Percentiles rank a stretch among this genome's conserved stretches.
Evolutionary conservation across 1,284 basidiomycete species (phyloP).

Genomic region (Mycosarcoma mackinlayi): DNA sequence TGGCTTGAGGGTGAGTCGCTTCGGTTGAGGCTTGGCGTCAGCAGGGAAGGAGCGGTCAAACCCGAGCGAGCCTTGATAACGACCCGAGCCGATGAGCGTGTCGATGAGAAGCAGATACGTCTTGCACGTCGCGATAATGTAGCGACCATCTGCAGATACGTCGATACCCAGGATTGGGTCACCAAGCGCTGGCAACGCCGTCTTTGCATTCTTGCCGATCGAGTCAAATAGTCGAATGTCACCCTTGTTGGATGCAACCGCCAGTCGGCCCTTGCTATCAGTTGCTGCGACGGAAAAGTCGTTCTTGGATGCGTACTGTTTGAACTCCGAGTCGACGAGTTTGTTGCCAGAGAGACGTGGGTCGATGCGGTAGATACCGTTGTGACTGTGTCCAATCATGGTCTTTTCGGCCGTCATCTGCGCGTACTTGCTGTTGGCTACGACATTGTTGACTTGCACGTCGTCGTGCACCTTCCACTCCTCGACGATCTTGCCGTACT

Average conservation of each 20-base stretch:
- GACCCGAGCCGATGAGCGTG: conserved; percentile 90
- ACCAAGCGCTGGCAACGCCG: conserved; percentile 92
- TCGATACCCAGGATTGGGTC: conserved; percentile 96
- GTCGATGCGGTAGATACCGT: conserved; percentile 96
- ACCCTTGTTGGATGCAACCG: conserved; percentile 94
- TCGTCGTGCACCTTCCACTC: conserved; percentile 97
- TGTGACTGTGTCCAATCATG: conserved; percentile 89
- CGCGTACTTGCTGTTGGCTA: conserved; percentile 93
- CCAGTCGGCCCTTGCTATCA: conserved; percentile 85
- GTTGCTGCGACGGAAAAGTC: conserved; percentile 94
- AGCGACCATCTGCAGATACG: conserved; percentile 91
- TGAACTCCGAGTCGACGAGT: conserved; percentile 93
- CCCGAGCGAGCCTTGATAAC: conserved; percentile 85
- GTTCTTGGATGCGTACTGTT: conserved; percentile 95
- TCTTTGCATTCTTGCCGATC: conserved; percentile 99
- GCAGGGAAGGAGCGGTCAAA: conserved; percentile 97
- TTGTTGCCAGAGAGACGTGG: conserved; percentile 89
- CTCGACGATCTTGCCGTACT: conserved; percentile 95
- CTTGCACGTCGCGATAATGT: conserved; percentile 94
- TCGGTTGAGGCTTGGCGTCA: conserved; percentile 89
- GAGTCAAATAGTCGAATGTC: conserved; percentile 95
- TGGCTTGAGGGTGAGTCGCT: conserved; percentile 85
- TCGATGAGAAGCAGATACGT: conserved; percentile 95
- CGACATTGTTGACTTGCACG: conserved; percentile 85
- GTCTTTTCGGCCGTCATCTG: conserved; percentile 93